phyloP scores from a whole-genome alignment of 306 rosid species.

The Vicia faba region DNA sequence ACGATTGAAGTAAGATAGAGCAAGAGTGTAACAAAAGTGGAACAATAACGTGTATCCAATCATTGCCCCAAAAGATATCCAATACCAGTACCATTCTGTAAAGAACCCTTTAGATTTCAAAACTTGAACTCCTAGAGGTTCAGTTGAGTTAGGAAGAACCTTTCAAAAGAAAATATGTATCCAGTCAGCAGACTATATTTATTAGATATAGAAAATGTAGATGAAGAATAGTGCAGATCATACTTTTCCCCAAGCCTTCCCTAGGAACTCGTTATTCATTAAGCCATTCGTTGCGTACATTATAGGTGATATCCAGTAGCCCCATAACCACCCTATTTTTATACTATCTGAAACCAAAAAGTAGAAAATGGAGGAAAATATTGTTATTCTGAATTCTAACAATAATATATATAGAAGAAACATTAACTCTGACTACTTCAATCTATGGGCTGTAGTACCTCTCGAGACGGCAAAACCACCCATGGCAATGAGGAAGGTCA shows the following conservation, averaged over 20 bases:
- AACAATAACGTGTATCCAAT: conserved; percentile 44
- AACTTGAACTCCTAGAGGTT: conserved; percentile 47
- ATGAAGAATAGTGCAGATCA: not conserved
- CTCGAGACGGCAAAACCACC: conserved; percentile 55
- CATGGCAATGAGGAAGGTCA: conserved; percentile 43
- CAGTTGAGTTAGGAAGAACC: conserved; percentile 46
- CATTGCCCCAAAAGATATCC: conserved; percentile 41
- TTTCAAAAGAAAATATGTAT: conserved; percentile 28
- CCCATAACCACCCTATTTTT: conserved; percentile 51
- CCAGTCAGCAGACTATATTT: conserved; percentile 18
- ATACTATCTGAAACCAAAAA: conserved; percentile 33
- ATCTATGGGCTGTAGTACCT: conserved; percentile 42
- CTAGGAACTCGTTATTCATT: conserved; percentile 47
- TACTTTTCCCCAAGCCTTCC: conserved; percentile 48
- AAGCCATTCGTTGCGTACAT: conserved; percentile 52
- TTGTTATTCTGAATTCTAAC: conserved; percentile 10
- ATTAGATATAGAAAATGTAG: conserved; percentile 12
- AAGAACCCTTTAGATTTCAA: conserved; percentile 54
- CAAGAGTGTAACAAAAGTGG: conserved; percentile 44
- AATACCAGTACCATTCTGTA: conserved; percentile 40
- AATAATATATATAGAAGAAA: conserved; percentile 5
- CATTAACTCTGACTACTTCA: not conserved
- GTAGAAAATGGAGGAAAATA: not conserved
- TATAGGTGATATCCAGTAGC: conserved; percentile 47
- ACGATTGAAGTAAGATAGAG: conserved; percentile 56